Evolutionary conservation across 805 yeast genomes (phyloP).

Genomic region (Starmerella cellae): DNA sequence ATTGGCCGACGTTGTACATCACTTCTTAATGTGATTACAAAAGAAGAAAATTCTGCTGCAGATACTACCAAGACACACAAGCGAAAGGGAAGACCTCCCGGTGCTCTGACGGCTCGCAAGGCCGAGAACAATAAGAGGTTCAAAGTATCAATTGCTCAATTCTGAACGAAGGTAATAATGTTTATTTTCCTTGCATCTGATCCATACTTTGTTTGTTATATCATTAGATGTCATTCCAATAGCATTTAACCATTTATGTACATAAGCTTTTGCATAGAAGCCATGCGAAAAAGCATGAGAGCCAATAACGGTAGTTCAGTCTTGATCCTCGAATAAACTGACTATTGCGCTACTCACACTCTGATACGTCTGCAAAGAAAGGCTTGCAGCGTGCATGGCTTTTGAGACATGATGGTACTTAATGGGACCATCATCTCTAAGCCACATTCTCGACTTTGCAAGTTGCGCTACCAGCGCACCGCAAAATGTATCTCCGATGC

Average conservation of each 20-base stretch:
- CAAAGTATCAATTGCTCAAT: too few species aligned
- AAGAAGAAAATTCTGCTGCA: constrained; percentile 42
- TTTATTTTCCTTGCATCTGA: neutral
- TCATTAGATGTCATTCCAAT: too few species aligned
- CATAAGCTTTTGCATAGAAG: neutral
- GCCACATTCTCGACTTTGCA: constrained; percentile 24
- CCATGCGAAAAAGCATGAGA: neutral
- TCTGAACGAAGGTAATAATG: too few species aligned
- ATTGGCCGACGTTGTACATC: constrained; percentile 73
- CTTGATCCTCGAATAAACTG: constrained; percentile 1
- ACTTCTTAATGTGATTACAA: constrained; percentile 55
- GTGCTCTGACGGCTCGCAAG: neutral
- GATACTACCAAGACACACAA: constrained; percentile 22
- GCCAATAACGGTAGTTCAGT: too few species aligned
- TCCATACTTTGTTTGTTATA: neutral
- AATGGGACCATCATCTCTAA: constrained; percentile 24
- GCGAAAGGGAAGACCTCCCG: constrained; percentile 19
- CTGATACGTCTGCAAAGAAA: constrained; percentile 25
- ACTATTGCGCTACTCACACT: constrained; percentile 24
- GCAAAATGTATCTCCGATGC: constrained; percentile 75
- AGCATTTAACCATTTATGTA: neutral
- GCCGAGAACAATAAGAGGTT: too few species aligned
- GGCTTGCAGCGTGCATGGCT: constrained; percentile 31
- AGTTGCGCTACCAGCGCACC: constrained; percentile 46
- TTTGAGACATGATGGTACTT: constrained; percentile 23